These are phyloP conservation scores for Capronia americana DNA, from an alignment of 2,329 filamentous ascomycete genomes.

Conservation along the genomic window DNA sequence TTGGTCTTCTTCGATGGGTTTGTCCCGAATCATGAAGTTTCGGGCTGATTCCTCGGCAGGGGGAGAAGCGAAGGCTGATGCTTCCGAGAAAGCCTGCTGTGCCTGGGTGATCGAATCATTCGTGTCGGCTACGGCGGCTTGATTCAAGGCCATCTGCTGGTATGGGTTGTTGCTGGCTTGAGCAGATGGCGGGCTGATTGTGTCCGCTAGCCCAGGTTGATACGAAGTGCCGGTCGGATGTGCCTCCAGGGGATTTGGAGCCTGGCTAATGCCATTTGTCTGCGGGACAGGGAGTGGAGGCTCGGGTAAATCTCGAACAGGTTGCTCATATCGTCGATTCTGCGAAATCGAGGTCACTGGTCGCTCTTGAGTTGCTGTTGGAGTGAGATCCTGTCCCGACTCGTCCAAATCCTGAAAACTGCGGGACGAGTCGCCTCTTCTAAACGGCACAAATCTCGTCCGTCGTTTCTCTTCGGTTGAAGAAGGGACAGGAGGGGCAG, in stretches of 20 bases:
- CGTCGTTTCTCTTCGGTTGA: constrained; percentile 49
- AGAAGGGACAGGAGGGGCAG: constrained; percentile 45
- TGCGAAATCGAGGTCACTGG: constrained; percentile 29
- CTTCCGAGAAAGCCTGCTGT: constrained; percentile 49
- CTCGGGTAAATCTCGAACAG: constrained; percentile 17
- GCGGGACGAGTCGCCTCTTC: constrained; percentile 48
- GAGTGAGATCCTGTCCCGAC: constrained; percentile 39
- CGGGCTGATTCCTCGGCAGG: constrained; percentile 50
- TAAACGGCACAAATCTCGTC: constrained; percentile 51
- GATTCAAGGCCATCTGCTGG: constrained; percentile 18
- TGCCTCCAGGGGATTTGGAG: constrained; percentile 26
- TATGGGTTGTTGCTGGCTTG: constrained; percentile 22
- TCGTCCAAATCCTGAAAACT: constrained; percentile 43
- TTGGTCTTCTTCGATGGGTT: constrained; percentile 58
- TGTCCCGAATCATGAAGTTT: constrained; percentile 56
- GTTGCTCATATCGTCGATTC: constrained; percentile 29
- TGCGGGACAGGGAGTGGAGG: constrained; percentile 17
- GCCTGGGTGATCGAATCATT: constrained; percentile 26
- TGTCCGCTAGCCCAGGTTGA: constrained; percentile 27
- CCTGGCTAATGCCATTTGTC: constrained; percentile 27
- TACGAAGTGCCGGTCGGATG: constrained; percentile 17
- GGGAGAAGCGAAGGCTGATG: constrained; percentile 37
- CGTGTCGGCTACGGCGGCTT: constrained; percentile 20
- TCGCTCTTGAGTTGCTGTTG: constrained; percentile 31
- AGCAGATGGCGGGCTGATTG: constrained; percentile 11